Evolutionary conservation across 805 yeast genomes (phyloP).

Genomic region (Candida railenensis): DNA sequence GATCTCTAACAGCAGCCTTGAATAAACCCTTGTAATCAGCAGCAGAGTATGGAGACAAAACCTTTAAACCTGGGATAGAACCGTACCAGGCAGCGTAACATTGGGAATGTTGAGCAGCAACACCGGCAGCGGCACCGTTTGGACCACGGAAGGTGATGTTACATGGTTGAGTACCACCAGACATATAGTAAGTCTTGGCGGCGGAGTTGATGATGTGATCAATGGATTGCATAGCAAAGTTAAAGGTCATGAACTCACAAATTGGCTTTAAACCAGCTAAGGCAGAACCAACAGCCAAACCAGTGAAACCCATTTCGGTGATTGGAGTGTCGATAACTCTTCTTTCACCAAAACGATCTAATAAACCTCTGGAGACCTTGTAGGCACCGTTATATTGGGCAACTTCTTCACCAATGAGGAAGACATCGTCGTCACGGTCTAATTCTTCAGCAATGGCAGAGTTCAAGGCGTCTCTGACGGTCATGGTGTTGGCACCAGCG

Average conservation of each 20-base stretch:
- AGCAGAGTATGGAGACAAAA: conserved; percentile 90
- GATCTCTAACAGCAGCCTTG: conserved; percentile 97
- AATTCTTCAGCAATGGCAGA: conserved; percentile 95
- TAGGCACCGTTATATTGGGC: conserved; percentile 99
- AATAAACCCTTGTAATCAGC: conserved; percentile 95
- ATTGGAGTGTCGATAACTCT: conserved; percentile 96
- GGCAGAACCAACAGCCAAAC: conserved; percentile 94
- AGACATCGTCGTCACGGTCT: conserved; percentile 92
- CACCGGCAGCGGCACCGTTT: conserved; percentile 99
- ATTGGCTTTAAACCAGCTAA: conserved; percentile 94
- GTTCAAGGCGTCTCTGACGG: conserved; percentile 97
- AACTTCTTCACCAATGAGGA: conserved; percentile 98
- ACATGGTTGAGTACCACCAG: conserved; percentile 98
- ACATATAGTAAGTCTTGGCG: conserved; percentile 98
- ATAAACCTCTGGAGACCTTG: conserved; percentile 91
- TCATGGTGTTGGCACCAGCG: conserved; percentile 60
- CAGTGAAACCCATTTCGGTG: conserved; percentile 99
- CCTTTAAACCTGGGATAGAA: conserved; percentile 96
- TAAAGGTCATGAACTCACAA: conserved; percentile 98
- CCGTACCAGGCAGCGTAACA: conserved; percentile 98
- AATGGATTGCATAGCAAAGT: conserved; percentile 99
- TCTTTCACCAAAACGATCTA: conserved; percentile 93
- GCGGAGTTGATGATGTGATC: conserved; percentile 98
- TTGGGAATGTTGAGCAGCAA: conserved; percentile 99
- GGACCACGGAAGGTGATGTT: conserved; percentile 99